Evolutionary conservation across 768 basidiomycete genomes (phyloP), one percentile per base, ranked within the genome.

Genomic region (Lanmaoa pseudosensibilis): DNA sequence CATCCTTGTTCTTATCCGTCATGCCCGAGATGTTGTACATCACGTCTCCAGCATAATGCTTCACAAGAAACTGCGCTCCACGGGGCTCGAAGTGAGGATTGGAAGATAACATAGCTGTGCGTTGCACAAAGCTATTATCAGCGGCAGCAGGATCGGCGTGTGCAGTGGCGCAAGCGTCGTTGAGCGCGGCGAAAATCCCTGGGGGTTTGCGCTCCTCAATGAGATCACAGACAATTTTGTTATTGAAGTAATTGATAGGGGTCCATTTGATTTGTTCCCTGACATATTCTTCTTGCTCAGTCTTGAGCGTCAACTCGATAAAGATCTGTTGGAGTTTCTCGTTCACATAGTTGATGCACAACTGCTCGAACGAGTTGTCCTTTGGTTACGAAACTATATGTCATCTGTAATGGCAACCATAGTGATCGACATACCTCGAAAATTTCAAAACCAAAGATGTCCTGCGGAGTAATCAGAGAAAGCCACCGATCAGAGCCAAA

Each of bases 1-100:
- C 85, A 67, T 99, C 97, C 80, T 99, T 99, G 80, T 99, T 99
- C 82, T 99, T 99, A 75, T 99, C 97, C 16, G 97, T 98, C 96
- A 99, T 99, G 3, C 97, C 97, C 8, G 89, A 71, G 13, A 98
- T 87, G 59, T 95, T 97, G 77, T 99, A 99, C 85, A 94, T 91
- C 59, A 99, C 97, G 67, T 98, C 97, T 64, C 97, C 97, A 19
- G 97, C 97, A 68, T 98, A 99, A 69, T 99, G 97, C 66, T 86
- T 88, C 60, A 99, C 89, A 50, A 99, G 74, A 77, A 98, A 99
- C 69, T 99, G 94, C 15, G 87, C 75, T 13, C 97, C 97, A 46
- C 97, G 90, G 15, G 92, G 78, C 69, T 99, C 97, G 68, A 98
- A 99, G 72, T 99, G 95, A 19, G 93, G 78, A 73, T 96, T 96